These are phyloP conservation scores for Auricularia auricula-judae DNA, from an alignment of 768 basidiomycete genomes.

Conservation along the genomic window DNA sequence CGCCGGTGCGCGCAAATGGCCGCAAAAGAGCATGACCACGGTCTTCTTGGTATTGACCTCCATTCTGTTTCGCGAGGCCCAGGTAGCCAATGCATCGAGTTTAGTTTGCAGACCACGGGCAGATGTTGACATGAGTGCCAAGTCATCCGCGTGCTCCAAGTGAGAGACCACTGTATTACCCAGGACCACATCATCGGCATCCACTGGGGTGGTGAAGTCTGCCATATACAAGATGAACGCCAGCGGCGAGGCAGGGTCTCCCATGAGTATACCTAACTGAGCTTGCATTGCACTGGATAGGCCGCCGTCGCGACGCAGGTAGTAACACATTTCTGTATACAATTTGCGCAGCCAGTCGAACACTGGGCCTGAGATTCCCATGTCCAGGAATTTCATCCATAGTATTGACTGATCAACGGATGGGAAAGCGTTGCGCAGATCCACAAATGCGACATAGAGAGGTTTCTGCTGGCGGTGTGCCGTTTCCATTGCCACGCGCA, in stretches of 20 bases:
- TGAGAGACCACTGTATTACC: conserved; percentile 7
- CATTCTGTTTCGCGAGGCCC: conserved; percentile 12
- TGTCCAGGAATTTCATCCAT: conserved; percentile 8
- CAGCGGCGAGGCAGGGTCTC: conserved; percentile 12
- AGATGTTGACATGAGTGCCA: conserved; percentile 10
- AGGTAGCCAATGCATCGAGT: conserved; percentile 5
- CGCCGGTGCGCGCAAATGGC: background rate
- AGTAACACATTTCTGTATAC: conserved; percentile 14
- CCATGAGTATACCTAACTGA: conserved; percentile 10
- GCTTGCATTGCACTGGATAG: conserved; percentile 5
- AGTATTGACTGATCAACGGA: conserved; percentile 5
- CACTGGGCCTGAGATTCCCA: conserved; percentile 13
- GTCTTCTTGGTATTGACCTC: conserved; percentile 11
- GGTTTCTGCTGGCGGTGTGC: conserved; percentile 11
- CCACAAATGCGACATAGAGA: conserved; percentile 14
- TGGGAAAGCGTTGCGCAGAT: conserved; percentile 13
- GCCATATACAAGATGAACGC: conserved; percentile 10
- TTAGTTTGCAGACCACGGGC: conserved; percentile 11
- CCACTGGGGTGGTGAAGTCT: conserved; percentile 4
- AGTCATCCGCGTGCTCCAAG: conserved; percentile 18
- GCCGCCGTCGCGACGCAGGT: conserved; percentile 9
- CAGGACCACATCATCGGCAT: conserved; percentile 10
- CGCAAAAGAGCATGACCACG: conserved; percentile 12
- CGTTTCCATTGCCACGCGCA: conserved; percentile 13
- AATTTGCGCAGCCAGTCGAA: conserved; percentile 21